A percentile compares a stretch with the other conserved stretches of the same genome.
Conservation (phyloP, 2,329 filamentous ascomycete genomes). For the Fusarium sp. region DNA sequence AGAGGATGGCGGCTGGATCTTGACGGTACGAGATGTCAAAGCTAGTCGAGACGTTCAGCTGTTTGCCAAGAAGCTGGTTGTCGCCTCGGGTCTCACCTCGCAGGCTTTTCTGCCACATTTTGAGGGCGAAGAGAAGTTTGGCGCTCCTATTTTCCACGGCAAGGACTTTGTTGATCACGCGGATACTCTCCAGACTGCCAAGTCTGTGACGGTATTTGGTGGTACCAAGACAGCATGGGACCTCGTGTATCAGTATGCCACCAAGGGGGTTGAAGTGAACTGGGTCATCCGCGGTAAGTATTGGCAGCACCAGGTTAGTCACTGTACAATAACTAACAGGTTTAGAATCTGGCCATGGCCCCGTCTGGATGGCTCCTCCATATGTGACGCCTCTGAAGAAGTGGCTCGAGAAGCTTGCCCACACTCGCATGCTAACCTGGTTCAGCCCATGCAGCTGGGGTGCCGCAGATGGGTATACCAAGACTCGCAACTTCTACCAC, state of each 20-base stretch:
- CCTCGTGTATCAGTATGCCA: slow-evolving; percentile 71
- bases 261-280: slow-evolving; percentile 66
- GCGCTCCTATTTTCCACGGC: slow-evolving; percentile 61
- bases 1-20: slow-evolving; percentile 55
- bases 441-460: slow-evolving; percentile 76
- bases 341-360: slow-evolving; percentile 61
- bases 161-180: slow-evolving; percentile 58
- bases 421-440: slow-evolving; percentile 70
- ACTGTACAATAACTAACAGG: slow-evolving; percentile 27
- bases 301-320: not conserved
- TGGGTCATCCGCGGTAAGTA: slow-evolving; percentile 67
- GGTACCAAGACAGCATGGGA: slow-evolving; percentile 75
- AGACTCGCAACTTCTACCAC: slow-evolving; percentile 62
- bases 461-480: slow-evolving; percentile 63
- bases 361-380: slow-evolving; percentile 65
- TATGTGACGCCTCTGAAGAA: slow-evolving; percentile 72
- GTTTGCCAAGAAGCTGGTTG: slow-evolving; percentile 59
- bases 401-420: slow-evolving; percentile 69
- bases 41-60: slow-evolving; percentile 45
- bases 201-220: slow-evolving; percentile 67
- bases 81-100: slow-evolving; percentile 68
- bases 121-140: slow-evolving; percentile 59
- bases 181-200: slow-evolving; percentile 55
- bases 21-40: slow-evolving; percentile 28
- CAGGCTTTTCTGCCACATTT: slow-evolving; percentile 59